Conservation (phyloP, 2,329 filamentous ascomycete species). For the Talaromyces sp. region DNA sequence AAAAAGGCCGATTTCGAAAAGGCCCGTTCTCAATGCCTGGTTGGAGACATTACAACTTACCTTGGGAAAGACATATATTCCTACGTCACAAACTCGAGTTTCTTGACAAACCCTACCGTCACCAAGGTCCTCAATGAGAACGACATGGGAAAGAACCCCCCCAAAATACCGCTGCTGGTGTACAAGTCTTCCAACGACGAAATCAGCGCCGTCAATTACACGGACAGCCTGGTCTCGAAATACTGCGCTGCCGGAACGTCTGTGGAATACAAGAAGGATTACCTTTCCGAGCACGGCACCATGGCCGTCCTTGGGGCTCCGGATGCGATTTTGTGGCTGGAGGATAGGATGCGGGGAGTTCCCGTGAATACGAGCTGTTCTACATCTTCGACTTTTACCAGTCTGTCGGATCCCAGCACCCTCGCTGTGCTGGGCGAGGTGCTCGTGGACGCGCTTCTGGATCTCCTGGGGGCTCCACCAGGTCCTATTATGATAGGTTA, state of each 20-base stretch:
- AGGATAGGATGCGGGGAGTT: slow-evolving; percentile 16
- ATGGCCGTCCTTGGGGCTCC: slow-evolving; percentile 28
- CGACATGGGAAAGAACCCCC: slow-evolving; percentile 33
- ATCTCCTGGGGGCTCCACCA: slow-evolving; percentile 2
- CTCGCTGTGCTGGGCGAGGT: slow-evolving; percentile 9
- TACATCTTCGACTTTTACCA: slow-evolving; percentile 13
- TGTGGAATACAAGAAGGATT: slow-evolving; percentile 43
- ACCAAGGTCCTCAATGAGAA: slow-evolving; percentile 16
- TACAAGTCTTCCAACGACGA: slow-evolving; percentile 49
- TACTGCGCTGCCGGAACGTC: slow-evolving; percentile 35
- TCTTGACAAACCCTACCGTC: slow-evolving; percentile 13
- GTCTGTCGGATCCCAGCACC: slow-evolving; percentile 11
- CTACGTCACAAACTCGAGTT: slow-evolving; percentile 15
- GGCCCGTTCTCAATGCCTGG: slow-evolving; percentile 17
- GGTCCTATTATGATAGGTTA: slow-evolving; percentile 11
- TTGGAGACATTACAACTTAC: slow-evolving; percentile 15
- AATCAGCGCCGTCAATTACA: slow-evolving; percentile 38
- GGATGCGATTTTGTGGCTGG: slow-evolving; percentile 26
- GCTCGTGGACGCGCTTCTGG: slow-evolving; percentile 10
- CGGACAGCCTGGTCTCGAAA: slow-evolving; percentile 36
- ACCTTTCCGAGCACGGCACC: slow-evolving; percentile 36
- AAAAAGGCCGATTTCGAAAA: slow-evolving; percentile 18
- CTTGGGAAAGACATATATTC: slow-evolving; percentile 17
- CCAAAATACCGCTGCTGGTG: slow-evolving; percentile 44
- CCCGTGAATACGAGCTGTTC: slow-evolving; percentile 12